Conservation (phyloP, 805 yeast species). For the Ogataea glucozyma region DNA sequence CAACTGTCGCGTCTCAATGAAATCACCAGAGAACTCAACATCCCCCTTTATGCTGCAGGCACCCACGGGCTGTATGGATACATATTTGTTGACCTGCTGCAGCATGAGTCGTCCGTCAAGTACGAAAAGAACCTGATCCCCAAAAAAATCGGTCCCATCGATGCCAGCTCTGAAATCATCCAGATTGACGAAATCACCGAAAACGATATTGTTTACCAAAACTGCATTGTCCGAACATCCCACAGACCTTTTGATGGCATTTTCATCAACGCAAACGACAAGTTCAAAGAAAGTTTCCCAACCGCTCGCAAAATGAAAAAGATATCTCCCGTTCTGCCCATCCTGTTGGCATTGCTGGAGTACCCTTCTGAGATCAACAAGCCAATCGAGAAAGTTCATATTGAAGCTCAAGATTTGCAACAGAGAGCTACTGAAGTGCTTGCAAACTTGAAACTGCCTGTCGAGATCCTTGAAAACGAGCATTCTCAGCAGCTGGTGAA, state of each 20-base stretch:
- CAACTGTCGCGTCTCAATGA: constrained; percentile 52
- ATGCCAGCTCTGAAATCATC: constrained; percentile 45
- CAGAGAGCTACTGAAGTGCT: constrained; percentile 35
- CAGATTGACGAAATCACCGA: constrained; percentile 39
- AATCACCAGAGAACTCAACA: constrained; percentile 52
- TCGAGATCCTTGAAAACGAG: constrained; percentile 35
- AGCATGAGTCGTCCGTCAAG: constrained; percentile 56
- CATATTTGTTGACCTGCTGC: constrained; percentile 74
- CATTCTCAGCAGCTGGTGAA: constrained; percentile 40
- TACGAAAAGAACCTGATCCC: constrained; percentile 48
- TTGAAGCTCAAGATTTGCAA: constrained; percentile 34
- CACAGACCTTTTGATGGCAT: constrained; percentile 41
- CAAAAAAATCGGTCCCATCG: constrained; percentile 53
- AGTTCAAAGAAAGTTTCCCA: constrained; percentile 28
- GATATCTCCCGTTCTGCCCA: constrained; percentile 59
- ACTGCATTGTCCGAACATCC: constrained; percentile 37
- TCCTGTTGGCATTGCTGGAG: constrained; percentile 60
- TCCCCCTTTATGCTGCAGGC: constrained; percentile 70
- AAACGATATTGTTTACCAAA: constrained; percentile 39
- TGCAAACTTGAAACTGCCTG: constrained; percentile 46
- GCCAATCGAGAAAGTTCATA: constrained; percentile 25
- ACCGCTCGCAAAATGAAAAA: constrained; percentile 43
- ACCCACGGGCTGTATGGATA: constrained; percentile 83
- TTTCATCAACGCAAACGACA: constrained; percentile 37
- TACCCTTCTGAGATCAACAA: constrained; percentile 25